A percentile compares a stretch with the other conserved stretches of the same genome.
phyloP scores from a whole-genome alignment of 352 stramenopile species.

The Pseudoperonospora humuli region DNA sequence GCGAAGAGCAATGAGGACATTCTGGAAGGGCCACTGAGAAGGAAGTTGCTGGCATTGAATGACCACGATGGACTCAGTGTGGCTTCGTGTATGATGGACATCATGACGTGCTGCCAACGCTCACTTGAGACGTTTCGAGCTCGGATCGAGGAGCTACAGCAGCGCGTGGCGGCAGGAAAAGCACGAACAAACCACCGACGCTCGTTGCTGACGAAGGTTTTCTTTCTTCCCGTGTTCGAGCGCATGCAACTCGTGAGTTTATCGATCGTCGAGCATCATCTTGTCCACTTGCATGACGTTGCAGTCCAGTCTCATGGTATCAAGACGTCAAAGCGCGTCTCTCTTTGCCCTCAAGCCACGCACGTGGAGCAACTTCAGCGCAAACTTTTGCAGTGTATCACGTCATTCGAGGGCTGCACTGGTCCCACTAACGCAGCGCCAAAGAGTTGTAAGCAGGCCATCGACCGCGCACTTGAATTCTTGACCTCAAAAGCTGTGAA shows the following conservation, averaged over 20 bases:
- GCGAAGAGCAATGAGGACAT: not conserved
- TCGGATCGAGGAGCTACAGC: slow-evolving; percentile 26
- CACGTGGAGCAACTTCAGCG: slow-evolving; percentile 41
- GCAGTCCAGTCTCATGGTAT: not conserved
- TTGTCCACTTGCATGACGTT: slow-evolving; percentile 29
- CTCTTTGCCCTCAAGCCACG: slow-evolving; percentile 8
- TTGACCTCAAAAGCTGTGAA: slow-evolving; percentile 30
- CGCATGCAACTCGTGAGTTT: slow-evolving; percentile 33
- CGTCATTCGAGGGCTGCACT: slow-evolving; percentile 57
- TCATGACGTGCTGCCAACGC: slow-evolving; percentile 31
- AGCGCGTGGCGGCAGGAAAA: slow-evolving; percentile 27
- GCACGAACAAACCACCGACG: slow-evolving; percentile 56
- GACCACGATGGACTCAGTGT: slow-evolving; percentile 55
- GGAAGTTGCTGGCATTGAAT: slow-evolving; percentile 33
- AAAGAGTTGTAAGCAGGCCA: slow-evolving; percentile 49
- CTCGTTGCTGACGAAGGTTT: slow-evolving; percentile 41
- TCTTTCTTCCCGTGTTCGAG: slow-evolving; percentile 44
- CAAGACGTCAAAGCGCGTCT: not conserved
- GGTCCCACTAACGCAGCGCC: slow-evolving; percentile 29
- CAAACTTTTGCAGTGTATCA: slow-evolving; percentile 61
- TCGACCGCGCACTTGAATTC: slow-evolving; percentile 51
- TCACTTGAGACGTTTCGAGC: slow-evolving; percentile 27
- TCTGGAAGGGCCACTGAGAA: slow-evolving; percentile 8
- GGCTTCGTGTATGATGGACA: slow-evolving; percentile 55
- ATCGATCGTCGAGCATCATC: slow-evolving; percentile 40